Evolutionary conservation across 495 filamentous ascomycete genomes (phyloP).

Genomic region (Talaromyces stipitatus): DNA sequence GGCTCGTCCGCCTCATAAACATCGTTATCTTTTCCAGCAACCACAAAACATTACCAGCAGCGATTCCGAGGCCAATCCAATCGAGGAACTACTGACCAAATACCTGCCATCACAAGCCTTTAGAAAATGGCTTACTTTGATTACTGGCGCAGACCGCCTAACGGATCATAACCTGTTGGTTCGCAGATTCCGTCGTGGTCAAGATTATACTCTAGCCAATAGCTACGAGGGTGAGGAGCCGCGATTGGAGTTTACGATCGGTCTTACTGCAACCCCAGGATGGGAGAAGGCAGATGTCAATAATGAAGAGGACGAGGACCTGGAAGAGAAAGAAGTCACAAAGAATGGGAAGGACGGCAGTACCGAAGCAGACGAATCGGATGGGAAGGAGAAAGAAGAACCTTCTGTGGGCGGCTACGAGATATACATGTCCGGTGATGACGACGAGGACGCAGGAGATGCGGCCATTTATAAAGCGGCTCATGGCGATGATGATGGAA

Average conservation of each 20-base stretch:
- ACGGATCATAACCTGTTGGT: slow-evolving; percentile 62
- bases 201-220: slow-evolving; percentile 90
- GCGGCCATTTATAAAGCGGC: slow-evolving; percentile 70
- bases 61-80: slow-evolving; percentile 34
- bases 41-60: slow-evolving; percentile 14
- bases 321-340: slow-evolving; percentile 20
- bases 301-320: slow-evolving; percentile 43
- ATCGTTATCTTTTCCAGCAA: slow-evolving; percentile 80
- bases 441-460: slow-evolving; percentile 43
- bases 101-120: slow-evolving; percentile 83
- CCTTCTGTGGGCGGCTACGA: slow-evolving; percentile 72
- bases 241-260: slow-evolving; percentile 78
- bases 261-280: slow-evolving; percentile 70
- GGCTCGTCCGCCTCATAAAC: slow-evolving; percentile 87
- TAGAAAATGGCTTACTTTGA: slow-evolving; percentile 76
- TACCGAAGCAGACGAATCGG: not conserved
- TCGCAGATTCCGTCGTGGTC: slow-evolving; percentile 74
- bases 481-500: slow-evolving; percentile 69
- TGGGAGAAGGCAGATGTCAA: slow-evolving; percentile 69
- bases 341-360: slow-evolving; percentile 1
- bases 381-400: slow-evolving; percentile 28
- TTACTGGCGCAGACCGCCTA: slow-evolving; percentile 60
- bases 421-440: slow-evolving; percentile 86
- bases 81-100: slow-evolving; percentile 67
- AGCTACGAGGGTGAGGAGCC: slow-evolving; percentile 68